These are phyloP conservation scores for Leucocoprinus sp. DNA, from an alignment of 768 basidiomycete genomes.

Conservation along the genomic window DNA sequence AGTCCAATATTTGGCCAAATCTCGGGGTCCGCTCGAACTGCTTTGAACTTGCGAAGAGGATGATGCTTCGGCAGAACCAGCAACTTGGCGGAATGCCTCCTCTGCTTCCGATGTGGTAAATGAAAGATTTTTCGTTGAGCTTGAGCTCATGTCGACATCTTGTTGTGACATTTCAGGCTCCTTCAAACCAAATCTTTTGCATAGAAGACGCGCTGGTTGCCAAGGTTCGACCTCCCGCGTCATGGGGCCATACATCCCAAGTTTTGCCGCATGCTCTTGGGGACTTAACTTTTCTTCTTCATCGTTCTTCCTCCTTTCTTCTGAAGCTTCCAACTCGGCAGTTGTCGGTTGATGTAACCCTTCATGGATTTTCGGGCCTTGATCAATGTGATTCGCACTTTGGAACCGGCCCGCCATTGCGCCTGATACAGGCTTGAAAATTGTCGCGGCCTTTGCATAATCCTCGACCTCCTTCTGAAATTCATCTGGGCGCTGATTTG, in stretches of 20 bases:
- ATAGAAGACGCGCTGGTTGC: slow-evolving; percentile 79
- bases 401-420: slow-evolving; percentile 96
- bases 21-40: slow-evolving; percentile 30
- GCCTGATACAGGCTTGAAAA: slow-evolving; percentile 88
- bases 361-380: slow-evolving; percentile 51
- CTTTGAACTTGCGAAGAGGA: not conserved
- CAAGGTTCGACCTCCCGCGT: slow-evolving; percentile 71
- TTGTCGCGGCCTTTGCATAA: slow-evolving; percentile 76
- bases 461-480: slow-evolving; percentile 81
- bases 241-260: slow-evolving; percentile 86
- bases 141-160: slow-evolving; percentile 19
- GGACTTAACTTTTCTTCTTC: slow-evolving; percentile 61
- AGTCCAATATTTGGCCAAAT: slow-evolving; percentile 79
- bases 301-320: slow-evolving; percentile 31
- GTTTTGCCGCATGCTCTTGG: slow-evolving; percentile 68
- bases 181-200: slow-evolving; percentile 89
- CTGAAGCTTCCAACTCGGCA: slow-evolving; percentile 36
- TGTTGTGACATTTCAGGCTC: slow-evolving; percentile 68
- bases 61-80: not conserved
- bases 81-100: slow-evolving; percentile 6
- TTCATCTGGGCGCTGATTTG: slow-evolving; percentile 53
- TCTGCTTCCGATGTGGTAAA: slow-evolving; percentile 19
- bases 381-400: slow-evolving; percentile 65
- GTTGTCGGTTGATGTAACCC: slow-evolving; percentile 57
- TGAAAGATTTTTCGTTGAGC: slow-evolving; percentile 14